Conservation (phyloP, 805 yeast genomes). For the Saccharomycopsis fermentans region DNA sequence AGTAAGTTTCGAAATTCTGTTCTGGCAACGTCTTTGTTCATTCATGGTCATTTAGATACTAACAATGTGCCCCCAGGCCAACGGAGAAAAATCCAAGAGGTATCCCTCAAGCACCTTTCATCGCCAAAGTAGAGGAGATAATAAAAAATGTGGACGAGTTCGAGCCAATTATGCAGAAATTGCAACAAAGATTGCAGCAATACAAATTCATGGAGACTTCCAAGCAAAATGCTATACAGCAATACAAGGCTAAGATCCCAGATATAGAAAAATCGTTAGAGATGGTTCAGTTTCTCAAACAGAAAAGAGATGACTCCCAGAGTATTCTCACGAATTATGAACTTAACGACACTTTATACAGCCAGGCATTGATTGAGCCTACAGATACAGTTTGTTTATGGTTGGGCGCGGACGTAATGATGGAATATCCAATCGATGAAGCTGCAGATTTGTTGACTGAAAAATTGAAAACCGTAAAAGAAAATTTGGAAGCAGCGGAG, state of each 20-base stretch:
- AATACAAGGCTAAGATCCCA: conserved; percentile 68
- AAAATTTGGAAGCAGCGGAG: conserved; percentile 50
- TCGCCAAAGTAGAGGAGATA: conserved; percentile 69
- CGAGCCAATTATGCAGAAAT: conserved; percentile 54
- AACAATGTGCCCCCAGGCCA: conserved; percentile 26
- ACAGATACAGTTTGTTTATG: conserved; percentile 69
- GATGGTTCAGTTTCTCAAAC: conserved; percentile 51
- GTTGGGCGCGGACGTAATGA: conserved; percentile 98
- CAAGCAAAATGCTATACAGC: conserved; percentile 29
- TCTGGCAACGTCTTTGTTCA: no score
- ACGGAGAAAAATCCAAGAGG: conserved; percentile 79
- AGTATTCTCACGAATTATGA: conserved; percentile 73
- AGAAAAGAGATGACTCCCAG: conserved; percentile 33
- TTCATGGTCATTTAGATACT: no score
- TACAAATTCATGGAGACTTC: conserved; percentile 70
- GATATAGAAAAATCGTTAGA: conserved; percentile 81
- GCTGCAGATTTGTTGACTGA: conserved; percentile 61
- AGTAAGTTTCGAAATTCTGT: no score
- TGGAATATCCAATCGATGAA: conserved; percentile 85
- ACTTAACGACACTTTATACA: conserved; percentile 83
- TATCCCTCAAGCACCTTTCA: conserved; percentile 92
- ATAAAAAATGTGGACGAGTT: conserved; percentile 63
- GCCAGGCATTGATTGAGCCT: conserved; percentile 65
- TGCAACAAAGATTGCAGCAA: conserved; percentile 83
- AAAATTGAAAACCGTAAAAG: conserved; percentile 53